Conservation (phyloP, 225 moss, liverwort and hornwort genomes). For the Straminergon stramineum region DNA sequence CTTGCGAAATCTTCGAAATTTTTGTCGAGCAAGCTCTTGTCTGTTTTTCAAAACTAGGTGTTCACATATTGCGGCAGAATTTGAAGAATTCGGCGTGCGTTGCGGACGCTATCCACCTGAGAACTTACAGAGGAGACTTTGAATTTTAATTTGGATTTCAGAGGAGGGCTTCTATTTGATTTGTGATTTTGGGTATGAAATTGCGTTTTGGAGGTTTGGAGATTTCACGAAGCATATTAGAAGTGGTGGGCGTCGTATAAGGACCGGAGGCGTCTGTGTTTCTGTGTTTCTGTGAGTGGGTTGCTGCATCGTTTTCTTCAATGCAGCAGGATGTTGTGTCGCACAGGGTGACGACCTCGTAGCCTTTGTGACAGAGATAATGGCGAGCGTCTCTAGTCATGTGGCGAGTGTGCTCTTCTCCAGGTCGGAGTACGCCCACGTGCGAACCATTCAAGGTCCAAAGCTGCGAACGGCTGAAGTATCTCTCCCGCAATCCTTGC, state of each 20-base stretch:
- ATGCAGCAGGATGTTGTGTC: neutral
- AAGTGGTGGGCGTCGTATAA: neutral
- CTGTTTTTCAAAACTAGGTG: neutral
- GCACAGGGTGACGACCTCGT: neutral
- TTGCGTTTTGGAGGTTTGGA: neutral
- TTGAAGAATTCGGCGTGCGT: neutral
- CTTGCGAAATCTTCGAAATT: neutral
- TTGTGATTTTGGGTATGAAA: neutral
- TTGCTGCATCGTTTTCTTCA: neutral
- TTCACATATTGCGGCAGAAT: neutral
- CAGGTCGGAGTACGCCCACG: neutral
- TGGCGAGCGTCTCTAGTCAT: constrained; percentile 1
- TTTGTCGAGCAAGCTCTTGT: neutral
- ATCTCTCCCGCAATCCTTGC: neutral
- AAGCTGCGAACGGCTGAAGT: neutral
- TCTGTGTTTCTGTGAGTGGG: neutral
- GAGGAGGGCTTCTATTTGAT: neutral
- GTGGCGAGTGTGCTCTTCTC: neutral
- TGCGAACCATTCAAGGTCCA: neutral
- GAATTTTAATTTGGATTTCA: neutral
- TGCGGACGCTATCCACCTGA: neutral
- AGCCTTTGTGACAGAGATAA: neutral
- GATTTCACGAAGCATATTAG: neutral
- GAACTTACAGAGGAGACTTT: neutral
- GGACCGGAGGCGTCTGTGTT: neutral